Conservation (phyloP, 2,329 filamentous ascomycete species). For the Sarocladium strictum region DNA sequence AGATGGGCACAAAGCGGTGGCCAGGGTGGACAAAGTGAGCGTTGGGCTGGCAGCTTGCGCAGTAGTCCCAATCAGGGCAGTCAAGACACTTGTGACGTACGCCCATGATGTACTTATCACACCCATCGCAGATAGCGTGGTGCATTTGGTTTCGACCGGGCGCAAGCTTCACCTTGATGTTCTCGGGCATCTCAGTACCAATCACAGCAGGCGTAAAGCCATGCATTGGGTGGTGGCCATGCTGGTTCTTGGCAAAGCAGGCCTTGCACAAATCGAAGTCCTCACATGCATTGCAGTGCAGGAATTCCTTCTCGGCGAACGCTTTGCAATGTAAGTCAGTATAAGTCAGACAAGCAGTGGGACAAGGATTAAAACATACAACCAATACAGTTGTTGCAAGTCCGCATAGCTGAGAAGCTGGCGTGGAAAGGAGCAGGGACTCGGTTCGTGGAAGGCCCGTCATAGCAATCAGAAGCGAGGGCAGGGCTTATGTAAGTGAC, state of each 20-base stretch:
- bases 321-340: constrained; percentile 38
- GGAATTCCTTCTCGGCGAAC: constrained; percentile 68
- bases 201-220: constrained; percentile 64
- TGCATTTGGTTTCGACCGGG: constrained; percentile 79
- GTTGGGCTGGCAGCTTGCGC: constrained; percentile 64
- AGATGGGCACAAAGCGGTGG: constrained; percentile 86
- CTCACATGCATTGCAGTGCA: constrained; percentile 78
- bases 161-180: constrained; percentile 62
- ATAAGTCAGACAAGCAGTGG: background rate
- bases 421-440: background rate
- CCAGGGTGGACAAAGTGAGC: constrained; percentile 66
- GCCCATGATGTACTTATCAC: constrained; percentile 80
- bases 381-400: constrained; percentile 59
- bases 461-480: background rate
- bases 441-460: background rate
- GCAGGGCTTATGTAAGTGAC: background rate
- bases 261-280: constrained; percentile 88
- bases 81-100: constrained; percentile 94
- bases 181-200: constrained; percentile 53
- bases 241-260: constrained; percentile 70
- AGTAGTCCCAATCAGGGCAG: constrained; percentile 98
- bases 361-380: background rate
- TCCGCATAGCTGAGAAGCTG: constrained; percentile 40
- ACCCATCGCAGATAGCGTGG: constrained; percentile 89
- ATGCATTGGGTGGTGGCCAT: constrained; percentile 90